Percentiles rank a stretch among this genome's conserved stretches.
phyloP scores from a whole-genome alignment of 1,284 basidiomycete genomes.

The Anthracocystis setariae region DNA sequence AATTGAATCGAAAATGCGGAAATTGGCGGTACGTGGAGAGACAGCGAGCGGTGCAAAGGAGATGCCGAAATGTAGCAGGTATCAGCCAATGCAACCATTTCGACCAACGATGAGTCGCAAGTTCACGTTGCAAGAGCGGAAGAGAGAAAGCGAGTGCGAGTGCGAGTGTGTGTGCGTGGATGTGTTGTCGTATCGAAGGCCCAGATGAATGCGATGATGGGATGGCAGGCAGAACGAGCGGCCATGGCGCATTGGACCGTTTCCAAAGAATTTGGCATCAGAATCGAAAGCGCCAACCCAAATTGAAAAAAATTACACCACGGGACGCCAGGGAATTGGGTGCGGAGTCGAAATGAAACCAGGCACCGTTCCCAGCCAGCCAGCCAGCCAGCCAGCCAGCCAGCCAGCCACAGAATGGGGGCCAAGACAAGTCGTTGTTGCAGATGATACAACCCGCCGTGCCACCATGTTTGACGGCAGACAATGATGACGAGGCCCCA shows the following conservation, averaged over 20 bases:
- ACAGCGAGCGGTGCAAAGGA: slow-evolving; percentile 1
- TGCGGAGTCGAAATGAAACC: slow-evolving; percentile 10
- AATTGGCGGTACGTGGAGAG: slow-evolving; percentile 15
- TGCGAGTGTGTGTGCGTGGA: too few species aligned
- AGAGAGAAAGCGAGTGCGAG: neutral
- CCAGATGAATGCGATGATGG: neutral
- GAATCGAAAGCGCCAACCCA: neutral
- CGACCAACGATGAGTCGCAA: neutral
- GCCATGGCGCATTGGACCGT: slow-evolving; percentile 4
- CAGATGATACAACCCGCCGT: too few species aligned
- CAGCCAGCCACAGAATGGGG: neutral
- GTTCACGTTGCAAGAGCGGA: too few species aligned
- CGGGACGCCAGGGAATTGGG: slow-evolving; percentile 8
- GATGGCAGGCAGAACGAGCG: neutral
- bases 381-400: neutral
- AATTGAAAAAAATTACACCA: slow-evolving; percentile 1
- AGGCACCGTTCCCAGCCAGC: neutral
- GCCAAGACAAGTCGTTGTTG: neutral
- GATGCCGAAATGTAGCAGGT: slow-evolving; percentile 6
- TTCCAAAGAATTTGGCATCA: neutral
- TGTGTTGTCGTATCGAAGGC: neutral
- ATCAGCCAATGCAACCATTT: neutral
- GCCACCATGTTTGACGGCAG: neutral
- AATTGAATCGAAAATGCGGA: slow-evolving; percentile 8
- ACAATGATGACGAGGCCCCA: too few species aligned